Evolutionary conservation across 1,139 yeast genomes (phyloP), one percentile per base, ranked within the genome.

Genomic region (Yamadazyma aaseri): DNA sequence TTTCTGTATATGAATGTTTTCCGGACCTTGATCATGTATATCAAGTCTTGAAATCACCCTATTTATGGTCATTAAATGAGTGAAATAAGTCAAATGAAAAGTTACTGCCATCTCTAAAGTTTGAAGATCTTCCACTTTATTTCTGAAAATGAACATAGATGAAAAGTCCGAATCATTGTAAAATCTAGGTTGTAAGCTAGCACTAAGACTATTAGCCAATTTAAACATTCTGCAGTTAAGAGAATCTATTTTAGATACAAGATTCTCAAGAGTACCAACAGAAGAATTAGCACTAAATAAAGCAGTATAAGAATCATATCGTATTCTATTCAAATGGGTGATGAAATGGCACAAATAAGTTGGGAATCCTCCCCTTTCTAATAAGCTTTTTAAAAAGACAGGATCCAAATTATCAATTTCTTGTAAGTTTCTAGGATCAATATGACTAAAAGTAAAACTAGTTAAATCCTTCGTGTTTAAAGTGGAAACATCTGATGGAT

Each of bases 331-430:
- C 43, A 25, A n/a, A 36, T 28, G 7, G 35, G 20, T 3, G 29
- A 22, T 15, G 65, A 67, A 54, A 80, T 86, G 12, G 47, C 47
- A 26, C 63, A 70, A 45, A 68, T 63, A 15, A 81, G 63, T 6
- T 22, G 25, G n/a, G n/a, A 22, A 7, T 6, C 25, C 25, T 12
- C 33, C 4, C 7, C 20, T 14, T 10, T 14, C 33, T 24, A 22
- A 11, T 8, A 45, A n/a, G 15, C n/a, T 20, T 13, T 25, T 12
- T n/a, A 44, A 32, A 7, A 42, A 33, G 7, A 31, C 12, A 5
- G 41, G 44, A 29, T 45, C 42, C 28, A 42, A 35, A 9, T 21
- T 26, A 26, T 35, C 34, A 17, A 10, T 2, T 11, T 20, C 11
- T 6, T 6, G 13, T 6, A 7, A 7, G n/a, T 7, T 6, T 7